Base-by-base conservation (phyloP, 192 early-diverging fungal genomes). In the Coemansia sp. region DNA sequence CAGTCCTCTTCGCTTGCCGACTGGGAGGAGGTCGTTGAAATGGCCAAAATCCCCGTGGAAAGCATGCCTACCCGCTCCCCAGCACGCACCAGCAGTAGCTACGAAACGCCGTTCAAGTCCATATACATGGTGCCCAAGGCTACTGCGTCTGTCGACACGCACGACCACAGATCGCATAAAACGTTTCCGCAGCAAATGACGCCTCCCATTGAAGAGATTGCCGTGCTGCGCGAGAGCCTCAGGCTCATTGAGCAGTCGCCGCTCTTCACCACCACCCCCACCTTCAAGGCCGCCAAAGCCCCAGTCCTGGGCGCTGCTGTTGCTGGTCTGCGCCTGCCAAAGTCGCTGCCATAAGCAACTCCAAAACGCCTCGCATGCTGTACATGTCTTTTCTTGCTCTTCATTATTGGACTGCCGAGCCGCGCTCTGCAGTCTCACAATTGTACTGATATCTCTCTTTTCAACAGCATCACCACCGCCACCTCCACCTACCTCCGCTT, bases 1-100 rank as follows among this genome's bases (percentile, higher is more conserved):
- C 61, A 58, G 43, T 20, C 56, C 6, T 75, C 78, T 13, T 72
- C 66, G 61, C 70, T 62, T 31, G 63, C 69, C 37, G 79, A 73
- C 64, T 82, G 79, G 79, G 70, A 82, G 62, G 73, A 82, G 66
- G 79, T 82, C 36, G 73, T 82, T 14, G 63, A 76, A 21, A 70
- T 82, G 73, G 66, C 79, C 28, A 66, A 69, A 23, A 47, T 48
- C 47, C 64, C 79, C 5, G 33, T 70, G 48, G 70, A 82, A 16
- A 20, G 14, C 36, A 12, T 72, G 13, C 11, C 31, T 14, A 23
- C n/a, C 10, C 62, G 52, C 35, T 20, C 60, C 37, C 62, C 42
- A 11, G 36, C 63, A 1, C 50, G 41, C 38, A 66, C 35, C 39
- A 58, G 59, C 66, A 62, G 53, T 34, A 63, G 31, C 50, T 11